phyloP scores from a whole-genome alignment of 2,329 filamentous ascomycete species.

The Fusarium marasasianum region DNA sequence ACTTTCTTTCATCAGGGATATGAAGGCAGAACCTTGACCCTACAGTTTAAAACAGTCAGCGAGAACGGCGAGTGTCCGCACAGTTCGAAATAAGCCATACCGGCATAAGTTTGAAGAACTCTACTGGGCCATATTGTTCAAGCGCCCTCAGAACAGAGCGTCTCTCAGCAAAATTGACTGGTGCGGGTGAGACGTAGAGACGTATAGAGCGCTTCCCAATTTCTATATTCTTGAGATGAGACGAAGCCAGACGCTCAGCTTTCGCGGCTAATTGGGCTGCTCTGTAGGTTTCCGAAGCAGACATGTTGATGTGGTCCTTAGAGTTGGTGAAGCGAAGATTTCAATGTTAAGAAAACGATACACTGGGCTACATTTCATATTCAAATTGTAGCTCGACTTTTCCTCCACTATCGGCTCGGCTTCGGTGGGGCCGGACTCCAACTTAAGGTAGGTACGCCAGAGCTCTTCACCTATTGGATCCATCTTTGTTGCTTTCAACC shows the following conservation, averaged over 20 bases:
- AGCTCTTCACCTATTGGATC: background rate
- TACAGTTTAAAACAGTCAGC: slow-evolving; percentile 37
- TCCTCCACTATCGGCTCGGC: slow-evolving; percentile 25
- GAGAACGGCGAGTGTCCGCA: background rate
- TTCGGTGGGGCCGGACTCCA: slow-evolving; percentile 34
- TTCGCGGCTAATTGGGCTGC: background rate
- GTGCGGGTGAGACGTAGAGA: slow-evolving; percentile 61
- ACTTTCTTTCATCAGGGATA: slow-evolving; percentile 57
- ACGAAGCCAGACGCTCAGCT: background rate
- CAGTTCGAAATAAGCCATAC: slow-evolving; percentile 8
- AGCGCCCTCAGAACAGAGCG: slow-evolving; percentile 63
- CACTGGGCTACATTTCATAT: background rate
- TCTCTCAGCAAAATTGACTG: slow-evolving; percentile 62
- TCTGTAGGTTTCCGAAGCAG: background rate
- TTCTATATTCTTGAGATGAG: background rate
- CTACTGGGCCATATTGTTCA: slow-evolving; percentile 59
- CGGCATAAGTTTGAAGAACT: slow-evolving; percentile 57
- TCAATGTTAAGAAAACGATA: background rate
- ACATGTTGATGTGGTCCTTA: background rate
- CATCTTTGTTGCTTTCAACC: slow-evolving; percentile 15
- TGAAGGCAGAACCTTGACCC: slow-evolving; percentile 60
- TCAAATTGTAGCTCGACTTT: background rate
- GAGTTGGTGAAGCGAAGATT: background rate
- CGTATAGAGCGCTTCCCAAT: slow-evolving; percentile 48
- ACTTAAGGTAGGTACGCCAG: slow-evolving; percentile 15